Percentiles rank a stretch among this genome's conserved stretches.
Evolutionary conservation across 352 stramenopile genomes (phyloP).

Genomic region (Phytophthora ramorum): DNA sequence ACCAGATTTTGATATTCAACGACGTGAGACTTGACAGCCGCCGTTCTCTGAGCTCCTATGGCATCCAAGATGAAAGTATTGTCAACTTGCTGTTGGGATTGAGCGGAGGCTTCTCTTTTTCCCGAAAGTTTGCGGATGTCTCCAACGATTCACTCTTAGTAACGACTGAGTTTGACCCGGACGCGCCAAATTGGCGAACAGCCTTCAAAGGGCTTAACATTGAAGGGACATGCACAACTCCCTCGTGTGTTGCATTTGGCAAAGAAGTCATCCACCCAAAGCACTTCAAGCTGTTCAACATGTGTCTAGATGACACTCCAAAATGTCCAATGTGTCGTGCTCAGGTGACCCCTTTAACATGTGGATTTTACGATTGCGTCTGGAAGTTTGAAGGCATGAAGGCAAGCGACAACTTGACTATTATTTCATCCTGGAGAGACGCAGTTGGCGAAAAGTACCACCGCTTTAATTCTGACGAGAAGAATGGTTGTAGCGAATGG

Average conservation of each 20-base stretch:
- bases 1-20: slow-evolving; percentile 9
- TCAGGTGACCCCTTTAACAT: slow-evolving; percentile 29
- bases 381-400: slow-evolving; percentile 43
- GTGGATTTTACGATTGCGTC: slow-evolving; percentile 43
- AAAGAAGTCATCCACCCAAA: slow-evolving; percentile 24
- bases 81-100: neutral
- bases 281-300: slow-evolving; percentile 29
- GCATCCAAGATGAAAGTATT: neutral
- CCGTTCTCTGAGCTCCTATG: slow-evolving; percentile 5
- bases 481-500: slow-evolving; percentile 13
- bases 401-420: neutral
- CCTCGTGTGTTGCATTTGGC: slow-evolving; percentile 19
- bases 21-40: slow-evolving; percentile 2
- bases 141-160: slow-evolving; percentile 23
- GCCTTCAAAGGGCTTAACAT: slow-evolving; percentile 35
- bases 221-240: slow-evolving; percentile 34
- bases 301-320: slow-evolving; percentile 13
- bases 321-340: slow-evolving; percentile 26
- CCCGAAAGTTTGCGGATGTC: slow-evolving; percentile 31
- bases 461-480: slow-evolving; percentile 18
- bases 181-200: slow-evolving; percentile 15
- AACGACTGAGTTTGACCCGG: slow-evolving; percentile 6
- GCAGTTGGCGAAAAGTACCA: slow-evolving; percentile 26
- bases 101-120: slow-evolving; percentile 7
- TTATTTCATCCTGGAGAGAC: slow-evolving; percentile 35